Conservation (phyloP, 345 rosid genomes). For the Aurinia saxatilis region DNA sequence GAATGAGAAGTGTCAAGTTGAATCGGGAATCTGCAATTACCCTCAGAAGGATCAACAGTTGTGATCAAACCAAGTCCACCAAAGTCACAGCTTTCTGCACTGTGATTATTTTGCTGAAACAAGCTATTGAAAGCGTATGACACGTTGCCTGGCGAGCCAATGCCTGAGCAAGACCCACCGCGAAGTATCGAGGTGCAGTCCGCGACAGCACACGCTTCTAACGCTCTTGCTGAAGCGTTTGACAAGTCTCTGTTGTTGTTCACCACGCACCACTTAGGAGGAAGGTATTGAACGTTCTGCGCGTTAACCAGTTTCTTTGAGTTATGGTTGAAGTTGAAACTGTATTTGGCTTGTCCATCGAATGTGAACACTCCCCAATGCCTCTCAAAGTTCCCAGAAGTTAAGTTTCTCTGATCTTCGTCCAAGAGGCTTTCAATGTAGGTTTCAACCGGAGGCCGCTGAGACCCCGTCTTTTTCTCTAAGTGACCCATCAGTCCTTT, state of each 20-base stretch:
- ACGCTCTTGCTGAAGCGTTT: constrained; percentile 52
- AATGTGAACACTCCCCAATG: constrained; percentile 93
- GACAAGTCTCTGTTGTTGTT: constrained; percentile 66
- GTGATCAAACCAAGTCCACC: constrained; percentile 85
- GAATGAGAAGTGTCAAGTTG: constrained; percentile 52
- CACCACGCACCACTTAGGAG: constrained; percentile 81
- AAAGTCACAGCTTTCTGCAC: constrained; percentile 62
- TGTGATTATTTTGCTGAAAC: constrained; percentile 83
- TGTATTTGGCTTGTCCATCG: constrained; percentile 90
- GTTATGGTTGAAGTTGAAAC: constrained; percentile 48
- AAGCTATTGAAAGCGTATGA: constrained; percentile 85
- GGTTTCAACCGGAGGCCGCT: constrained; percentile 53
- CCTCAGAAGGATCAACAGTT: constrained; percentile 70
- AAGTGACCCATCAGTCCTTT: constrained; percentile 59
- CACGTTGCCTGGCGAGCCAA: constrained; percentile 74
- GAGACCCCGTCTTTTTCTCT: constrained; percentile 52
- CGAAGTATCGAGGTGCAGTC: constrained; percentile 70
- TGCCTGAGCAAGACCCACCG: constrained; percentile 66
- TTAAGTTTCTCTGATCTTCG: constrained; percentile 56
- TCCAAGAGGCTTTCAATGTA: constrained; percentile 70
- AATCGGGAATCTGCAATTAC: constrained; percentile 49
- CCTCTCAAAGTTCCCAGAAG: constrained; percentile 68
- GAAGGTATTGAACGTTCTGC: constrained; percentile 62
- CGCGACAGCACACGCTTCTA: constrained; percentile 56
- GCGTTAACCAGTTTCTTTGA: constrained; percentile 52